phyloP scores from a whole-genome alignment of 176 grass and related monocot genomes.

The Zea mays region DNA sequence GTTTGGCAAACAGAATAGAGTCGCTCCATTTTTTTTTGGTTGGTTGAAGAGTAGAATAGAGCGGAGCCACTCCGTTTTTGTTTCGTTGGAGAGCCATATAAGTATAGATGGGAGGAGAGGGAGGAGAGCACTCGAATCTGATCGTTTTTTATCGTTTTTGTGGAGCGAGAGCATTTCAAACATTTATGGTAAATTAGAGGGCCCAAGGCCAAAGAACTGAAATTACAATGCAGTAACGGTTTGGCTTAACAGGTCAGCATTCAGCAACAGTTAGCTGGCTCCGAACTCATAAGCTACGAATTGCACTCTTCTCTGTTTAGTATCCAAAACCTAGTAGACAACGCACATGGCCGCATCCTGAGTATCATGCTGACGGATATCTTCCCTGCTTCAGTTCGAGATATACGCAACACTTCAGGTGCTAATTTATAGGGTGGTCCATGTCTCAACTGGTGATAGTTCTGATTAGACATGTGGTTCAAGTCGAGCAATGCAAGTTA shows the following conservation, averaged over 20 bases:
- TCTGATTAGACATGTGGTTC: constrained; percentile 5
- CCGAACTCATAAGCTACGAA: not conserved
- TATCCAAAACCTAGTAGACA: constrained; percentile 15
- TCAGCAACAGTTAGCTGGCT: constrained; percentile 1
- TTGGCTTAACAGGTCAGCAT: constrained; percentile 16
- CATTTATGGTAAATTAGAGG: not conserved
- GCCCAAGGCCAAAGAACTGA: not conserved
- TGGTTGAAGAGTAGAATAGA: no score
- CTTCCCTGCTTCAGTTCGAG: constrained; percentile 25
- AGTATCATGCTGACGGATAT: constrained; percentile 20
- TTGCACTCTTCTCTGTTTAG: constrained; percentile 12
- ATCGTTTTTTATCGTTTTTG: no score
- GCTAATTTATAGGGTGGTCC: constrained; percentile 41
- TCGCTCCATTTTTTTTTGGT: no score
- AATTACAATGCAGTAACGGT: not conserved
- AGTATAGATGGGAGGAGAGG: no score
- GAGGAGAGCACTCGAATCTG: no score
- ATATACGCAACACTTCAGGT: constrained; percentile 21
- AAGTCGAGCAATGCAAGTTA: constrained; percentile 28
- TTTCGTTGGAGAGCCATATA: no score
- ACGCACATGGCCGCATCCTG: constrained; percentile 24
- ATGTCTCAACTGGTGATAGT: not conserved
- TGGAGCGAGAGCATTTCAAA: no score
- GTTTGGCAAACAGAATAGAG: no score
- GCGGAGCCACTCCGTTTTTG: no score